These are phyloP conservation scores for Trichothecium sympodiale DNA, from an alignment of 2,329 filamentous ascomycete genomes.

Conservation along the genomic window DNA sequence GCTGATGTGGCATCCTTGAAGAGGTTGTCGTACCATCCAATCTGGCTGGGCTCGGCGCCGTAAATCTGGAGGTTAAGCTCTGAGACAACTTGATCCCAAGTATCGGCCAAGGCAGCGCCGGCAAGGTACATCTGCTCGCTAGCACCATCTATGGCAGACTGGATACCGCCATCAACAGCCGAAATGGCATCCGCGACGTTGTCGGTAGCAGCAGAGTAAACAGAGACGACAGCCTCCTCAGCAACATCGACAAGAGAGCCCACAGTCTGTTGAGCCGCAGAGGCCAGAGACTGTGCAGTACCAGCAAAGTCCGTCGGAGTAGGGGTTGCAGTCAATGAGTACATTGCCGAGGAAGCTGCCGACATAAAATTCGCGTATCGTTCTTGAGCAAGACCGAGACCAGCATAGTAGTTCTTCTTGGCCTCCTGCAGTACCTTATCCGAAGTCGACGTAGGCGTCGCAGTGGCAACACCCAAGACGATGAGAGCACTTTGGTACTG, in stretches of 20 bases:
- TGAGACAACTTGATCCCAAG: constrained; percentile 36
- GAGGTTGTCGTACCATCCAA: constrained; percentile 41
- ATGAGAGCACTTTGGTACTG: constrained; percentile 61
- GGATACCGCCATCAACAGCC: constrained; percentile 25
- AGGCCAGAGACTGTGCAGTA: constrained; percentile 37
- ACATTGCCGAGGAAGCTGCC: constrained; percentile 60
- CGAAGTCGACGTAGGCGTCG: constrained; percentile 41
- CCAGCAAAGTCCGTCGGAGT: constrained; percentile 41
- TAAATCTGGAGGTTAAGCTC: constrained; percentile 61
- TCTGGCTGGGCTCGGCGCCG: constrained; percentile 48
- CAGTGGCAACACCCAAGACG: constrained; percentile 50
- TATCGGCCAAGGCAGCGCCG: constrained; percentile 25
- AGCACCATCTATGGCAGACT: constrained; percentile 33
- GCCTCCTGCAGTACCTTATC: constrained; percentile 53
- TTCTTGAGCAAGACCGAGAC: constrained; percentile 66
- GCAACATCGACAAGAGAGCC: constrained; percentile 33
- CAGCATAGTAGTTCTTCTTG: constrained; percentile 62
- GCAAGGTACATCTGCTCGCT: constrained; percentile 24
- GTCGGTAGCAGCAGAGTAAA: constrained; percentile 31
- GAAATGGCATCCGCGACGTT: constrained; percentile 26
- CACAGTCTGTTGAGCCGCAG: constrained; percentile 35
- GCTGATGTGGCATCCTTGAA: constrained; percentile 41
- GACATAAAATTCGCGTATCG: constrained; percentile 66
- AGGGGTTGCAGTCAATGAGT: constrained; percentile 45
- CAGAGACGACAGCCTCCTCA: constrained; percentile 40